Conservation (phyloP, 345 rosid genomes). For the Arabidopsis arenosa region DNA sequence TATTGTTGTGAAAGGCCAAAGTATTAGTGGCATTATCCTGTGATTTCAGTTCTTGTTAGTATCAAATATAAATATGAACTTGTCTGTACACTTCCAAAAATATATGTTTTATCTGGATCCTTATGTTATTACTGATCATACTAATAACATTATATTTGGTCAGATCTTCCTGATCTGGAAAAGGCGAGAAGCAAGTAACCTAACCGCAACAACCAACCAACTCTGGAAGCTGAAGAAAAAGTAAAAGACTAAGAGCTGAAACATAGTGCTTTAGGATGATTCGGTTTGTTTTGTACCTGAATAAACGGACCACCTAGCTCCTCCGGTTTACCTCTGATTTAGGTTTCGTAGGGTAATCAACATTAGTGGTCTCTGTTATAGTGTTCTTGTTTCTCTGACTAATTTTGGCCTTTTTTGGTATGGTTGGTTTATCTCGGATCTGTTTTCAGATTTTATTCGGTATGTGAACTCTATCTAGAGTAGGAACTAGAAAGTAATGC, state of each 20-base stretch:
- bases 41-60: not conserved
- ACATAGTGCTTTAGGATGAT: constrained; percentile 24
- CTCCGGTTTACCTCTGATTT: constrained; percentile 21
- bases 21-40: not conserved
- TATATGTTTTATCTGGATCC: not conserved
- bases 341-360: not conserved
- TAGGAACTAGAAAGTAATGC: constrained; percentile 5
- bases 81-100: not conserved
- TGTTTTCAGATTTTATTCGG: constrained; percentile 8
- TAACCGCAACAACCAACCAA: constrained; percentile 30
- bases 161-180: constrained; percentile 98
- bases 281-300: constrained; percentile 1
- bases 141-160: constrained; percentile 6
- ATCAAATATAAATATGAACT: not conserved
- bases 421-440: not conserved
- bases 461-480: constrained; percentile 23
- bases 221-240: constrained; percentile 31
- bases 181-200: constrained; percentile 66
- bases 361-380: not conserved
- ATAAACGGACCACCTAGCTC: not conserved
- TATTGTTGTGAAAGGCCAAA: not conserved
- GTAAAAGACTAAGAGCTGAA: constrained; percentile 20
- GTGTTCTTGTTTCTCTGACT: not conserved
- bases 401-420: not conserved
- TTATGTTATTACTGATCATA: constrained; percentile 6